These are phyloP conservation scores for Sisymbrium altissimum DNA, from an alignment of 345 rosid species.

Conservation along the genomic window DNA sequence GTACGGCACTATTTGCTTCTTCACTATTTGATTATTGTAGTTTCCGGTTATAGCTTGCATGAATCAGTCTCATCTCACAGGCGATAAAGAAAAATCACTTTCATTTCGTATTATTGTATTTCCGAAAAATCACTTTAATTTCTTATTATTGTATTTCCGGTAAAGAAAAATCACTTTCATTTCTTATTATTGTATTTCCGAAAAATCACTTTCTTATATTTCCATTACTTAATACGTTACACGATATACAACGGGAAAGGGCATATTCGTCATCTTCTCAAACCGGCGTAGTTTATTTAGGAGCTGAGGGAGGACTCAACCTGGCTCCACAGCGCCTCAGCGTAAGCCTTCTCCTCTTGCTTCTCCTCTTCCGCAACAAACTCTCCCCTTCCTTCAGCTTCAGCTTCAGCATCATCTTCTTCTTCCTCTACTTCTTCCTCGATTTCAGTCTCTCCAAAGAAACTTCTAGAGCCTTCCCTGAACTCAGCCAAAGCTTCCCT, in stretches of 20 bases:
- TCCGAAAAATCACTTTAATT: too few species aligned
- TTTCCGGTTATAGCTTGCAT: neutral
- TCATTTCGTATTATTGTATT: neutral
- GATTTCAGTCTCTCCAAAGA: constrained; percentile 33
- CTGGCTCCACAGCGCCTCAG: constrained; percentile 64
- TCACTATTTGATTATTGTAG: neutral
- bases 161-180: too few species aligned
- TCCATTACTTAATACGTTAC: too few species aligned
- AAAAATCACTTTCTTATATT: too few species aligned
- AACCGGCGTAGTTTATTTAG: constrained; percentile 27
- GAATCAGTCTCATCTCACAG: neutral
- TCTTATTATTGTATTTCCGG: too few species aligned
- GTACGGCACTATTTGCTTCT: neutral
- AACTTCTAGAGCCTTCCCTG: constrained; percentile 34
- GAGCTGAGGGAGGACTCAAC: constrained; percentile 60
- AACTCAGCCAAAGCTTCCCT: constrained; percentile 54
- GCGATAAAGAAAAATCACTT: neutral
- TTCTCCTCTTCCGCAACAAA: constrained; percentile 61
- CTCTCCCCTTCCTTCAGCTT: constrained; percentile 38
- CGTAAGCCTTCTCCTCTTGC: constrained; percentile 75
- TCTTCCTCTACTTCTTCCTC: constrained; percentile 46
- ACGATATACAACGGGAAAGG: neutral
- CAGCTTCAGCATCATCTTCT: constrained; percentile 52
- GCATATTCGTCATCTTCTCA: neutral
- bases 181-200: too few species aligned